Conservation (phyloP, 441 rosid species). For the Pelargonium cotyledonis region DNA sequence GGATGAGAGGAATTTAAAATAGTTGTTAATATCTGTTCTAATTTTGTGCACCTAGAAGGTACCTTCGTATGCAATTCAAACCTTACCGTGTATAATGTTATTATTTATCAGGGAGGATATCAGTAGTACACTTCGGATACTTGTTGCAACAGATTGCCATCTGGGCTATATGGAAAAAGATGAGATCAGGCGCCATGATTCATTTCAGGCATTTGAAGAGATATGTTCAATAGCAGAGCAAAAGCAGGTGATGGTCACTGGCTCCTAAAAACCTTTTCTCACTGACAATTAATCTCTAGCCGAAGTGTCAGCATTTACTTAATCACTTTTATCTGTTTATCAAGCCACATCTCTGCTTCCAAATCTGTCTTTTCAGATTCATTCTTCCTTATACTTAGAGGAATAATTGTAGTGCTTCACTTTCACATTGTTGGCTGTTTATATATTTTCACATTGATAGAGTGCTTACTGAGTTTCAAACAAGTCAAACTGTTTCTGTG, state of each 20-base stretch:
- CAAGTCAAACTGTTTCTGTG: conserved; percentile 8
- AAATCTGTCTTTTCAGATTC: background rate
- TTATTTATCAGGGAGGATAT: conserved; percentile 49
- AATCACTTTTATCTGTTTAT: too few relatives aligned
- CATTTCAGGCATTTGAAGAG: conserved; percentile 90
- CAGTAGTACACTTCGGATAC: conserved; percentile 57
- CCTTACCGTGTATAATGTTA: background rate
- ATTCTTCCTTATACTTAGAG: background rate
- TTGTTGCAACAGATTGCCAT: conserved; percentile 94
- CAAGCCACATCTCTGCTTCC: background rate
- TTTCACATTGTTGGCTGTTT: background rate
- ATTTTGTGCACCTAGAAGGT: background rate
- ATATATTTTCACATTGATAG: background rate
- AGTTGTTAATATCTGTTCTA: background rate
- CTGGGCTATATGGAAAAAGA: conserved; percentile 98
- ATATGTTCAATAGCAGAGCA: conserved; percentile 85
- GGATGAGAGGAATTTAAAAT: background rate
- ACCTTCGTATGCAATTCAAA: background rate
- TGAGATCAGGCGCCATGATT: conserved; percentile 86
- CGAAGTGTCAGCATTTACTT: background rate
- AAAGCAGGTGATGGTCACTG: conserved; percentile 38
- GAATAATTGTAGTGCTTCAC: conserved; percentile 8
- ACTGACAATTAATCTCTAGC: background rate
- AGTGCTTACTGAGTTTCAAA: background rate
- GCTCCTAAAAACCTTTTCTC: conserved; percentile 6